These are phyloP conservation scores for Kodamaea neixiangensis DNA, from an alignment of 805 yeast genomes.

Conservation along the genomic window DNA sequence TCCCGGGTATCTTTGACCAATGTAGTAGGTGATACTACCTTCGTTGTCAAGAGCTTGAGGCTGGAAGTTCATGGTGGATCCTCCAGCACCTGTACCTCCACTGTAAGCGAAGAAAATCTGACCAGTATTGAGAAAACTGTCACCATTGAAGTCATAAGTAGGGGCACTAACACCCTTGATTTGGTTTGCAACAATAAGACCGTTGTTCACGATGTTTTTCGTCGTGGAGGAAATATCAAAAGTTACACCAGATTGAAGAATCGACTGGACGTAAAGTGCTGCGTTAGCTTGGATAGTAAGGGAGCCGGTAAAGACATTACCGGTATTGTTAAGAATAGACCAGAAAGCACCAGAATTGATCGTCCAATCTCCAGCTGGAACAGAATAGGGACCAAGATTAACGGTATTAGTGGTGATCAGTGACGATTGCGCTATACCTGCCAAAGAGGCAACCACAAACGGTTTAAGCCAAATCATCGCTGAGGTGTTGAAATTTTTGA, in stretches of 20 bases:
- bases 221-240: conserved; percentile 9
- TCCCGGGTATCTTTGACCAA: conserved; percentile 14
- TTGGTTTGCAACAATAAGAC: conserved; percentile 17
- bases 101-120: conserved; percentile 12
- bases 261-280: conserved; percentile 17
- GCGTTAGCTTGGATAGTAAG: conserved; percentile 15
- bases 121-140: conserved; percentile 12
- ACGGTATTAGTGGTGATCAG: not conserved
- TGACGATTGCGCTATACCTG: not conserved
- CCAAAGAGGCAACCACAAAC: not conserved
- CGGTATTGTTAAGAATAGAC: conserved; percentile 17
- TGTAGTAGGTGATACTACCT: conserved; percentile 23
- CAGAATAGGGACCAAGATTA: not conserved
- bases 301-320: conserved; percentile 14
- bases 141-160: conserved; percentile 4
- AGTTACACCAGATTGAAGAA: conserved; percentile 8
- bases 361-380: conserved; percentile 10
- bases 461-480: not conserved
- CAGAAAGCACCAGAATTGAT: conserved; percentile 16
- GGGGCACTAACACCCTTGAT: conserved; percentile 12
- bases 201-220: conserved; percentile 18
- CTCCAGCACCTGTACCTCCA: conserved; percentile 8
- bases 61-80: not conserved
- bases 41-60: conserved; percentile 14
- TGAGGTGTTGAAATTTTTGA: not conserved